Percentiles rank a stretch among this genome's conserved stretches.
phyloP scores from a whole-genome alignment of 768 basidiomycete species.

The Naganishia kalamii region DNA sequence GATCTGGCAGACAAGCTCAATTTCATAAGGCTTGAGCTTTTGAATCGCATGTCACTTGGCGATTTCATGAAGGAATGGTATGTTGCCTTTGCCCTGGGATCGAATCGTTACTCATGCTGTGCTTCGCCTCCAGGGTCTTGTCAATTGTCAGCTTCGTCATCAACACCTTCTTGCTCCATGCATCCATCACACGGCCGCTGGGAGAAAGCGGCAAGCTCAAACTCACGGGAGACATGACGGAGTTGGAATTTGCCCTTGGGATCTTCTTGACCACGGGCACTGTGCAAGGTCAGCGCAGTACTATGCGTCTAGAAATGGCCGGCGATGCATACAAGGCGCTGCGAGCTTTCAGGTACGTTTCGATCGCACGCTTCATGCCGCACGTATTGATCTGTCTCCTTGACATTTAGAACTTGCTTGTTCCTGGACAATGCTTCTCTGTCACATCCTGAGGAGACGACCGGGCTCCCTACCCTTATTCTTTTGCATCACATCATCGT shows the following conservation, averaged over 20 bases:
- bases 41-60: conserved; percentile 65
- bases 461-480: conserved; percentile 74
- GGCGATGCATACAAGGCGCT: conserved; percentile 83
- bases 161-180: conserved; percentile 80
- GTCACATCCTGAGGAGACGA: conserved; percentile 60
- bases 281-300: conserved; percentile 52
- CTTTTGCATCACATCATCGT: conserved; percentile 85
- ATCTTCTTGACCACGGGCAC: conserved; percentile 57
- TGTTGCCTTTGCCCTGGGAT: conserved; percentile 27
- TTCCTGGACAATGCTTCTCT: conserved; percentile 77
- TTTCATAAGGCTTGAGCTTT: conserved; percentile 71
- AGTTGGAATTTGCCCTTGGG: conserved; percentile 84
- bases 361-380: no score
- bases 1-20: conserved; percentile 80
- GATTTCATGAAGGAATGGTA: conserved; percentile 72
- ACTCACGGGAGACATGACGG: conserved; percentile 91
- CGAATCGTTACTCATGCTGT: neutral
- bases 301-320: conserved; percentile 63
- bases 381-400: no score
- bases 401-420: conserved; percentile 76
- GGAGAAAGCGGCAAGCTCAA: conserved; percentile 91
- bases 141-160: conserved; percentile 68
- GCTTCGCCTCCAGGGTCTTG: conserved; percentile 29
- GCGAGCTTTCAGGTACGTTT: conserved; percentile 76
- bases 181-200: conserved; percentile 84